These are phyloP conservation scores for Funneliformis mosseae DNA, from an alignment of 192 early-diverging fungal genomes.

Conservation along the genomic window DNA sequence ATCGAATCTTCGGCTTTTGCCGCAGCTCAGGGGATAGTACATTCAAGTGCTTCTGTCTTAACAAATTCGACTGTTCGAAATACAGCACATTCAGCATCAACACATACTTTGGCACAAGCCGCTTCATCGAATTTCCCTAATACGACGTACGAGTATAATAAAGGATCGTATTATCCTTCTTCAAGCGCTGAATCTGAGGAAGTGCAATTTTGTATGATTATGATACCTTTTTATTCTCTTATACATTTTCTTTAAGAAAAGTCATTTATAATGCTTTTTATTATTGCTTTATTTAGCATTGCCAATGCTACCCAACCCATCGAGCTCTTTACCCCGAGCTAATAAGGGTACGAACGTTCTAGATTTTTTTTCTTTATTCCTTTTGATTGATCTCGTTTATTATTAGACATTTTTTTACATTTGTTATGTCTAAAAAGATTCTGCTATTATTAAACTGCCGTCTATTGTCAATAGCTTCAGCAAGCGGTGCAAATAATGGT, in stretches of 20 bases:
- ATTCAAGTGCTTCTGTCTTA: neutral
- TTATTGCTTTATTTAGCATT: neutral
- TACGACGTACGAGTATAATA: neutral
- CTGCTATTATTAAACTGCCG: neutral
- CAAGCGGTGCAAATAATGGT: neutral
- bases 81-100: neutral
- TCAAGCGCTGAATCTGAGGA: constrained; percentile 10
- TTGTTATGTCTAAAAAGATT: neutral
- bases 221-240: neutral
- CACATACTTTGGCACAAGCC: neutral
- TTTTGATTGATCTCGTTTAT: neutral
- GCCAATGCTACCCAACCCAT: constrained; percentile 13
- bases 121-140: neutral
- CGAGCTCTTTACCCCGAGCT: neutral
- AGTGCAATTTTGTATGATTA: neutral
- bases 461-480: neutral
- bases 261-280: neutral
- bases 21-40: neutral
- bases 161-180: neutral
- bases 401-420: neutral
- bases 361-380: neutral
- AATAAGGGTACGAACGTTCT: neutral
- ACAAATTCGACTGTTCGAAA: neutral
- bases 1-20: neutral
- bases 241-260: neutral